Conservation (phyloP, 345 rosid genomes). For the Corymbia maculata region DNA sequence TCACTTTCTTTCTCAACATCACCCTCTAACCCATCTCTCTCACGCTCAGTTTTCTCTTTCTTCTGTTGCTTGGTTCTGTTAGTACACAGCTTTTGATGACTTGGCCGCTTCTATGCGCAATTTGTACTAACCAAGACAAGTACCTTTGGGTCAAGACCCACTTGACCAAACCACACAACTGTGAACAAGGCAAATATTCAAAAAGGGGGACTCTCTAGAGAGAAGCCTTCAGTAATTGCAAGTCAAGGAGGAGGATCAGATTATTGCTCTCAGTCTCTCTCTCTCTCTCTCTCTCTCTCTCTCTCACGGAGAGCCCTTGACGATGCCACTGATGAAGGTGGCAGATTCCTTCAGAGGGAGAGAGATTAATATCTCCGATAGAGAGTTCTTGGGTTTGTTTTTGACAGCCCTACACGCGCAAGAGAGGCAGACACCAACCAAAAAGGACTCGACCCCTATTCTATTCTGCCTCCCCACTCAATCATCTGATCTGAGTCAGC, state of each 20-base stretch:
- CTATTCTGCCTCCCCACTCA: not conserved
- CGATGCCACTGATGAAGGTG: constrained; percentile 24
- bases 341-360: constrained; percentile 27
- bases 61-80: not conserved
- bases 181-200: not conserved
- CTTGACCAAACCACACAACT: constrained; percentile 1
- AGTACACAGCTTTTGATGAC: constrained; percentile 15
- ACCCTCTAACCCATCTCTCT: not conserved
- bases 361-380: constrained; percentile 33
- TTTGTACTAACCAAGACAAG: not conserved
- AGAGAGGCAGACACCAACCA: not conserved
- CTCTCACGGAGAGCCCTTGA: not conserved
- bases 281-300: not conserved
- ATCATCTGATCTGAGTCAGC: not conserved
- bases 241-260: not conserved
- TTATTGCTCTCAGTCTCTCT: not conserved
- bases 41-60: not conserved
- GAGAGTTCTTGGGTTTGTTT: constrained; percentile 2
- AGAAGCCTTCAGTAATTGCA: not conserved
- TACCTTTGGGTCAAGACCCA: not conserved
- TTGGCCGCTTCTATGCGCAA: constrained; percentile 6
- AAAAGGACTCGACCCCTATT: not conserved
- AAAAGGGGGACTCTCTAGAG: not conserved
- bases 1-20: not conserved
- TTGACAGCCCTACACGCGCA: constrained; percentile 2